Evolutionary conservation across 2,329 filamentous ascomycete genomes (phyloP).

Genomic region (Grosmannia huntii): DNA sequence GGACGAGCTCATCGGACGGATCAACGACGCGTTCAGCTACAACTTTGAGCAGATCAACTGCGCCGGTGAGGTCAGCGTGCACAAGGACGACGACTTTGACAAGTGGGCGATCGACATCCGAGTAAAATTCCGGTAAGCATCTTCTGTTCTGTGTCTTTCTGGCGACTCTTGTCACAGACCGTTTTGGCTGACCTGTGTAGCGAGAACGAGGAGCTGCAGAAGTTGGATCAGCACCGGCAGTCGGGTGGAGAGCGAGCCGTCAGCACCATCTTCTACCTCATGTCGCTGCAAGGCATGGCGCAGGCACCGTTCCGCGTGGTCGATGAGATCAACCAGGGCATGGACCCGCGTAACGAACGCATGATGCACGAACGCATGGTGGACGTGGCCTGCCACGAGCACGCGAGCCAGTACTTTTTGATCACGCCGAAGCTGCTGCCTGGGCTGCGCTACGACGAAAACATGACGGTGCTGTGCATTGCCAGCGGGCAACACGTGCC

Average conservation of each 20-base stretch:
- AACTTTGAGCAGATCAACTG: constrained; percentile 93
- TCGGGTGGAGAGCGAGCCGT: constrained; percentile 94
- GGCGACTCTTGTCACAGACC: neutral
- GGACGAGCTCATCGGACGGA: constrained; percentile 63
- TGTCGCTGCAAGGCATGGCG: constrained; percentile 89
- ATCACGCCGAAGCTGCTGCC: constrained; percentile 93
- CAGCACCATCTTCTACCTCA: constrained; percentile 96
- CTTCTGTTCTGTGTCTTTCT: neutral
- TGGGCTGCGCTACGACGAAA: constrained; percentile 70
- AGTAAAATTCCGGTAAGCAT: constrained; percentile 76
- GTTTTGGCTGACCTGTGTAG: constrained; percentile 23
- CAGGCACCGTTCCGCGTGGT: constrained; percentile 95
- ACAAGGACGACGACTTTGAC: constrained; percentile 89
- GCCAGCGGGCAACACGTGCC: constrained; percentile 72
- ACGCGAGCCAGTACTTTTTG: constrained; percentile 80
- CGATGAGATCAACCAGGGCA: constrained; percentile 98
- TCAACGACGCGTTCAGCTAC: constrained; percentile 82
- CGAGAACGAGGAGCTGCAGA: constrained; percentile 68
- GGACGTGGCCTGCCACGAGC: constrained; percentile 81
- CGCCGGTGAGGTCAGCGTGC: constrained; percentile 75
- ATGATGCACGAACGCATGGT: constrained; percentile 98
- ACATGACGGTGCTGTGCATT: constrained; percentile 91
- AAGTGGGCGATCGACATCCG: constrained; percentile 88
- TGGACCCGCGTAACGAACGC: constrained; percentile 96
- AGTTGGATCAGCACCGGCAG: constrained; percentile 83